These are phyloP conservation scores for Solanum appendiculatum DNA, from an alignment of 257 asterid species.

Conservation along the genomic window DNA sequence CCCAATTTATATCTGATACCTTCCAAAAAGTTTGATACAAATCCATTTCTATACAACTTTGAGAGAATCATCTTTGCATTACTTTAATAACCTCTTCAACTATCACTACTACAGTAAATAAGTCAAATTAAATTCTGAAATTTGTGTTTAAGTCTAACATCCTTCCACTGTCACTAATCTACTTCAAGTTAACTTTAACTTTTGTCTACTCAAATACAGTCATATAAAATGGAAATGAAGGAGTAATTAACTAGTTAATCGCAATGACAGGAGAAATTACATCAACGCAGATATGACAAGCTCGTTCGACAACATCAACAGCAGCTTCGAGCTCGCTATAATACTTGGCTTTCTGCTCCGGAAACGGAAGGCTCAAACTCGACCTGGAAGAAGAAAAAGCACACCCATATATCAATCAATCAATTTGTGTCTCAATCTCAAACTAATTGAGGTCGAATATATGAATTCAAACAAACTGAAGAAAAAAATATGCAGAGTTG, in stretches of 20 bases:
- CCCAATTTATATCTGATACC: not conserved
- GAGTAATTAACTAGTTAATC: not conserved
- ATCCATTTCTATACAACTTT: not conserved
- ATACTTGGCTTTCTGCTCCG: conserved; percentile 49
- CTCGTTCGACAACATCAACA: conserved; percentile 71
- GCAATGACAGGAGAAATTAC: conserved; percentile 22
- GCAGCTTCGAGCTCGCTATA: conserved; percentile 72
- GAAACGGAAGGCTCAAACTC: conserved; percentile 41
- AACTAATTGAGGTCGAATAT: conserved; percentile 5
- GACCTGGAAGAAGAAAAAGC: conserved; percentile 38
- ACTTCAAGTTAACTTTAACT: not conserved
- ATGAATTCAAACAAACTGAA: not conserved
- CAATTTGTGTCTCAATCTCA: not conserved
- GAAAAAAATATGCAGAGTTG: not conserved
- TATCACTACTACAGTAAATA: not conserved
- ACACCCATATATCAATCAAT: not conserved
- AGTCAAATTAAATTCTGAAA: not conserved
- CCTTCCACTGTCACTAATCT: not conserved
- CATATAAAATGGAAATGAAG: not conserved
- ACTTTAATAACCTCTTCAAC: not conserved
- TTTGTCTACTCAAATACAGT: not conserved
- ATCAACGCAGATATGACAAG: conserved; percentile 82
- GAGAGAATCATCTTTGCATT: not conserved
- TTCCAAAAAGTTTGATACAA: not conserved
- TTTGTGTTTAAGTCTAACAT: not conserved